Evolutionary conservation across 2,329 filamentous ascomycete genomes (phyloP).

Genomic region (Cercospora nicotianae): DNA sequence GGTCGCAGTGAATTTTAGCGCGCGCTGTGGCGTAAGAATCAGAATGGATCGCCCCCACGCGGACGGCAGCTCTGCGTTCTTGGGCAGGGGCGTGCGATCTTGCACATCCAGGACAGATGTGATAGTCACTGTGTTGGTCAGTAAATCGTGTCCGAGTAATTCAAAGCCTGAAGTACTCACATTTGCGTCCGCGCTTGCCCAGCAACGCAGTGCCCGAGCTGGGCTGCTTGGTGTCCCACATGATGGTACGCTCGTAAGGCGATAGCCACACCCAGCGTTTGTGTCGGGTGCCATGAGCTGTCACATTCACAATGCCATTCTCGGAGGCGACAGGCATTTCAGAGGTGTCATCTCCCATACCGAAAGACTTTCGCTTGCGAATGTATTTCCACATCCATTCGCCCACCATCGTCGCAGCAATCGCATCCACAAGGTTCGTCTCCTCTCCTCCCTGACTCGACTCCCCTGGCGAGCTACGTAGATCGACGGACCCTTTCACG

Average conservation of each 20-base stretch:
- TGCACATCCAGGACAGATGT: constrained; percentile 97
- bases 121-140: constrained; percentile 68
- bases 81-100: constrained; percentile 84
- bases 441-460: constrained; percentile 31
- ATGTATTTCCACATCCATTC: constrained; percentile 97
- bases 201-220: constrained; percentile 81
- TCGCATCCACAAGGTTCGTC: constrained; percentile 84
- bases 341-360: constrained; percentile 59
- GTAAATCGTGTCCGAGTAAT: constrained; percentile 2
- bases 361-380: constrained; percentile 84
- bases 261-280: constrained; percentile 99
- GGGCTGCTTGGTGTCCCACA: constrained; percentile 98
- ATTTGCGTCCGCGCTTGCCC: constrained; percentile 90
- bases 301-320: constrained; percentile 64
- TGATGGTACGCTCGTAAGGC: constrained; percentile 90
- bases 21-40: constrained; percentile 88
- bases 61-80: constrained; percentile 46
- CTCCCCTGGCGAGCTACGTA: constrained; percentile 18
- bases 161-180: constrained; percentile 58
- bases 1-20: constrained; percentile 88
- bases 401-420: constrained; percentile 97
- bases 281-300: constrained; percentile 68
- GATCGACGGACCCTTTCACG: constrained; percentile 30
- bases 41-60: constrained; percentile 90
- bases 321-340: constrained; percentile 55